Evolutionary conservation across 2,329 filamentous ascomycete genomes (phyloP), one percentile per base, ranked within the genome.

Genomic region (Setomelanomma holmii): DNA sequence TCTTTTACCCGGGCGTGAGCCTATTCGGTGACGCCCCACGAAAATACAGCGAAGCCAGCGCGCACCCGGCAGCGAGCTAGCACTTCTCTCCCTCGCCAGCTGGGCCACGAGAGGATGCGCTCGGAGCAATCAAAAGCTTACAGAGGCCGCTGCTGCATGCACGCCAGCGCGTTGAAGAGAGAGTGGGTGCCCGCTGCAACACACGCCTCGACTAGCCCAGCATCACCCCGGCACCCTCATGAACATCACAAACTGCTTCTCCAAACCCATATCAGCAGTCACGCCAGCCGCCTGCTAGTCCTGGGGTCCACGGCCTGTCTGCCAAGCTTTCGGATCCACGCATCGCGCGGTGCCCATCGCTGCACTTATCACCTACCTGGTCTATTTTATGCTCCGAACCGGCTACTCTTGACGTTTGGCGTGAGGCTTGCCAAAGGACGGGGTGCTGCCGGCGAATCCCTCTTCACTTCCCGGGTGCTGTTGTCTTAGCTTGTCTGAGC

Each of bases 401-500:
- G 58, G 60, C 61, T 63, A 50, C 61, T 56, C 55, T 62, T 46
- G 55, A 64, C 56, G 40, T 45, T 64, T 58, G 63, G 61, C 68
- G 61, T 68, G 70, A 71, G 67, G 64, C 64, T 71, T 69, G 65
- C 63, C 55, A 68, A 52, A 59, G 40, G 55, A 60, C 60, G 60
- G 58, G 61, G 61, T 60, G 24, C 49, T 60, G 64, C 66, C 55
- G 63, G 64, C 56, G 50, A 58, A 61, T 53, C 62, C 66, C 60
- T 49, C 53, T 55, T 58, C 65, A 64, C 64, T 57, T 56, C 67
- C 68, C 57, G 64, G 63, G 50, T 58, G 58, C 64, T 61, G 58
- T 62, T 64, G 62, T 67, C 64, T 64, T 62, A 63, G 61, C 38
- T 58, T 58, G 68, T 69, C 64, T 67, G 61, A 70, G 68, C 67